A percentile compares a stretch with the other conserved stretches of the same genome.
These are phyloP conservation scores for Penicillium polonicum DNA, from an alignment of 2,329 filamentous ascomycete genomes.

Conservation along the genomic window DNA sequence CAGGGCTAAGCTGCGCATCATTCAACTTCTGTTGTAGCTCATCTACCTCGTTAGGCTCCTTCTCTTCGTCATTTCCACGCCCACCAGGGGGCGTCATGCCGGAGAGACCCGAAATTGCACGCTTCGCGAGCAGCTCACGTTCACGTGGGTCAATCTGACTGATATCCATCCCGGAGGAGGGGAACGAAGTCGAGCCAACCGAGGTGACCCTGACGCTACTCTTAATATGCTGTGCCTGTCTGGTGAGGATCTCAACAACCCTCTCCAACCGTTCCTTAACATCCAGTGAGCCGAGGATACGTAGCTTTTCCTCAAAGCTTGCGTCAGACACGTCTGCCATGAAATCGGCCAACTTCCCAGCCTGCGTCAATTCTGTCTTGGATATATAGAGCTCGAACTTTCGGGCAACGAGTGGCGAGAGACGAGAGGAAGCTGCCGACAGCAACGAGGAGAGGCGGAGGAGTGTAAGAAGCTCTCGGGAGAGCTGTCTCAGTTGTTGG, in stretches of 20 bases:
- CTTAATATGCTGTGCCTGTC: constrained; percentile 80
- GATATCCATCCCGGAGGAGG: constrained; percentile 60
- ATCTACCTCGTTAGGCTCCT: constrained; percentile 85
- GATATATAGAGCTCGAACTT: constrained; percentile 85
- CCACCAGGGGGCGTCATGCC: constrained; percentile 44
- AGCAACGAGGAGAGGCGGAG: constrained; percentile 83
- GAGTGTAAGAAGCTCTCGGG: constrained; percentile 80
- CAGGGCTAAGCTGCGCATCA: constrained; percentile 74
- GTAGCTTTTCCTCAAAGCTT: constrained; percentile 85
- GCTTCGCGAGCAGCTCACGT: constrained; percentile 43
- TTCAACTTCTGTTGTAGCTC: constrained; percentile 87
- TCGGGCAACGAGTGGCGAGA: constrained; percentile 82
- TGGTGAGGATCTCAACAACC: constrained; percentile 78
- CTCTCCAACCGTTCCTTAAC: constrained; percentile 74
- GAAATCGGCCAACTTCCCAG: constrained; percentile 86
- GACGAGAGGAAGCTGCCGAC: constrained; percentile 63
- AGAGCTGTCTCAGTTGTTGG: constrained; percentile 75
- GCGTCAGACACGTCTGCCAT: constrained; percentile 92
- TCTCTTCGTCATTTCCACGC: constrained; percentile 61
- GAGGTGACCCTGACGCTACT: constrained; percentile 83
- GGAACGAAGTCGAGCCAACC: constrained; percentile 65
- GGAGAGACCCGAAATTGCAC: constrained; percentile 46
- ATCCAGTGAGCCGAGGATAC: constrained; percentile 77
- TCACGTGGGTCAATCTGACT: constrained; percentile 51
- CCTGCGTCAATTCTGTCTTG: constrained; percentile 76